Conservation (phyloP, 306 rosid genomes). For the Oemleria cerasiformis region DNA sequence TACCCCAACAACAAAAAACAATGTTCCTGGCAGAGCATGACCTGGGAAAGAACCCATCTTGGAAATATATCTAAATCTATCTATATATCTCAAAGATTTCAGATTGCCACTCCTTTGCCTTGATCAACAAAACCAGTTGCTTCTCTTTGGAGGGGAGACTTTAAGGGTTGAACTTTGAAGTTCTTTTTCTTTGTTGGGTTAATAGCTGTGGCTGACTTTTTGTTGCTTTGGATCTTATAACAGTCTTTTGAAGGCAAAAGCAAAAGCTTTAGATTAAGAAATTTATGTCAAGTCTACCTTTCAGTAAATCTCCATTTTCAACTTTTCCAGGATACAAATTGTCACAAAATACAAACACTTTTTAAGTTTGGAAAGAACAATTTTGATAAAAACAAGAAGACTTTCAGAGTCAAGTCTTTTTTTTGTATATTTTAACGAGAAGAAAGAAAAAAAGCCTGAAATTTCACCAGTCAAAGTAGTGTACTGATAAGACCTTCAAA, state of each 20-base stretch:
- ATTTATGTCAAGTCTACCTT: neutral
- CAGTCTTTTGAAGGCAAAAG: neutral
- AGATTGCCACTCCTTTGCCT: conserved; percentile 16
- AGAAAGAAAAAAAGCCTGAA: neutral
- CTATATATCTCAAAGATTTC: neutral
- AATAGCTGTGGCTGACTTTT: neutral
- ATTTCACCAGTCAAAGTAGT: neutral
- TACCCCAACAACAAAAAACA: conserved; percentile 77
- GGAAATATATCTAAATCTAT: neutral
- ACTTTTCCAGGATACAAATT: neutral
- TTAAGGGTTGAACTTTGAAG: neutral
- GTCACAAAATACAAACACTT: neutral
- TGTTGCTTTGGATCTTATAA: neutral
- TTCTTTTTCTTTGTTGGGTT: neutral
- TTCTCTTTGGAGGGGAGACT: conserved; percentile 18
- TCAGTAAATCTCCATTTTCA: neutral
- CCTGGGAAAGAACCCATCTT: conserved; percentile 95
- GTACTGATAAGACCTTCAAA: too few relatives aligned
- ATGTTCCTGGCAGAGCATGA: conserved; percentile 88
- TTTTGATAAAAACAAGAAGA: too few relatives aligned
- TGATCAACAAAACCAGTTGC: conserved; percentile 14
- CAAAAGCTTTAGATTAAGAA: neutral
- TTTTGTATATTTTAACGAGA: neutral
- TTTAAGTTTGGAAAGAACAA: too few relatives aligned
- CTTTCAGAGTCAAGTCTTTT: neutral